Base-by-base conservation (phyloP, 2,329 filamentous ascomycete species). In the Pseudogymnoascus sp. region DNA sequence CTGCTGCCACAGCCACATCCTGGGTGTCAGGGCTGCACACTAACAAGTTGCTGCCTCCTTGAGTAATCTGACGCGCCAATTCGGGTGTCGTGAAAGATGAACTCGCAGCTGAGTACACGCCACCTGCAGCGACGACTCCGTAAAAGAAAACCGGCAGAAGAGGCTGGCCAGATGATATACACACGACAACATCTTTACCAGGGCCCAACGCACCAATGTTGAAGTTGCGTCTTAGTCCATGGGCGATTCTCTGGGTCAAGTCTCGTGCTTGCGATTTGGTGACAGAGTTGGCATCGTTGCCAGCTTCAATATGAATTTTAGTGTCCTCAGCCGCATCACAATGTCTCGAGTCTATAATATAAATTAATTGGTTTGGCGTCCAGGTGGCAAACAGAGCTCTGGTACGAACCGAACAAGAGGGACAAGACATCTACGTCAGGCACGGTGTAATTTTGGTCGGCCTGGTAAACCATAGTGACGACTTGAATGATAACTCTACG, bases 61-160 rank as follows among this genome's bases (percentile, higher is more conserved):
- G 49, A 58, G 83, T 79, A 37, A 95, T 78, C 73, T 95, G 91
- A 72, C 90, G 88, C 5, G 86, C 88, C 52, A 96, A 75, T 74
- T 95, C 90, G 18, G 88, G 78, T 0, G 84, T 78, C 0, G 90
- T 86, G 67, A 86, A 91, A 4, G 79, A 80, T 0, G 88, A 88
- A 65, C 91, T 91, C 1, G 88, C 88, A 25, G 89, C 90, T 0
- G 87, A 89, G 76, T 93, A 93, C 61, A 93, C 78, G 1, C 88
- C 89, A 3, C 89, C 89, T 0, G 90, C 88, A 83, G 91, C 91
- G 61, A 91, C 79, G 18, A 89, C 80, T 14, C 90, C 90, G 73
- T 91, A 79, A 62, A 93, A 84, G 1, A 90, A 78, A 0, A 84
- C 78, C 0, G 90, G 88, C 70, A 86, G 74, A 5, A 84, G 75